Percentiles rank a stretch among this genome's conserved stretches.
phyloP scores from a whole-genome alignment of 768 basidiomycete species.

The Mycena latifolia region DNA sequence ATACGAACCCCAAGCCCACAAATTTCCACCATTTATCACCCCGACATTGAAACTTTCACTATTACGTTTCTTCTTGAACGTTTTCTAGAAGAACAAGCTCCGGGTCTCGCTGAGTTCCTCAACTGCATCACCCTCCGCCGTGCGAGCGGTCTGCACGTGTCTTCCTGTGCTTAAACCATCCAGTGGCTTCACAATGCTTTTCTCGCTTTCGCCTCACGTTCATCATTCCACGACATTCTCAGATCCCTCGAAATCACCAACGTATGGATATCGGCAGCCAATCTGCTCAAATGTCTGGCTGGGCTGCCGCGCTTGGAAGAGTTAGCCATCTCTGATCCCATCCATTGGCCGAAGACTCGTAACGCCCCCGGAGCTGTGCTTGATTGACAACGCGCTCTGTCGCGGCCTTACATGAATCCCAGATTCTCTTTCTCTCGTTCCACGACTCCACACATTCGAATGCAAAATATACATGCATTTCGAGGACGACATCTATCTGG shows the following conservation, averaged over 20 bases:
- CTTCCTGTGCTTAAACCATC: neutral
- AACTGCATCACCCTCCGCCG: constrained; percentile 4
- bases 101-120: neutral
- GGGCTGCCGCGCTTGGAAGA: neutral
- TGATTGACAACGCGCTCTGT: neutral
- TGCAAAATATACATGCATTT: no score
- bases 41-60: neutral
- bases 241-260: neutral
- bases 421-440: no score
- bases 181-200: neutral
- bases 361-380: neutral
- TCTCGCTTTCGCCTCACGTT: constrained; percentile 1
- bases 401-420: constrained; percentile 12
- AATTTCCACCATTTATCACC: constrained; percentile 5
- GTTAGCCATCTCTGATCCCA: neutral
- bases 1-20: neutral
- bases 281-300: neutral
- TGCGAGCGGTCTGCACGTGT: neutral
- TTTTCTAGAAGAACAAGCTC: neutral
- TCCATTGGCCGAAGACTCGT: neutral
- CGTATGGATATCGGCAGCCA: neutral
- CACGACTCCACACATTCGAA: no score
- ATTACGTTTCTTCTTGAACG: neutral
- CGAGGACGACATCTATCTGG: no score
- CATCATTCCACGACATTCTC: constrained; percentile 2